A percentile compares a stretch with the other conserved stretches of the same genome.
Conservation (phyloP, 1,284 basidiomycete species). For the Heliocybe sulcata region DNA sequence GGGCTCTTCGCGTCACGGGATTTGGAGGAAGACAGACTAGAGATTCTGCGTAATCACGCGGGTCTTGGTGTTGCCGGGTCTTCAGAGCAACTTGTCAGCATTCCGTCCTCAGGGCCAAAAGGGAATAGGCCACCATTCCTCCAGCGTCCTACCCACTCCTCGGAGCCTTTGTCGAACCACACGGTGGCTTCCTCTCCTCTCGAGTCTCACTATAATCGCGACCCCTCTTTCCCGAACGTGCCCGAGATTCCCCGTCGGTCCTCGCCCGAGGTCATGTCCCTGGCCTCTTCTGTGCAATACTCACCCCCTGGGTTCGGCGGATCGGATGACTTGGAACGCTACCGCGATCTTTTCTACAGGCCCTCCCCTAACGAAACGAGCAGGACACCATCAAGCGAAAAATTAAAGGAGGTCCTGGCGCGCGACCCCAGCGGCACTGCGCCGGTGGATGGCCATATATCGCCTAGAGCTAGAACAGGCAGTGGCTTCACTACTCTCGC, state of each 20-base stretch:
- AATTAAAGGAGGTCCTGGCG: slow-evolving; percentile 6
- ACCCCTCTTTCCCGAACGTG: slow-evolving; percentile 7
- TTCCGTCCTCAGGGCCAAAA: neutral
- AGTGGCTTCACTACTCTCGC: slow-evolving; percentile 58
- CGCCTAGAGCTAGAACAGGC: slow-evolving; percentile 20
- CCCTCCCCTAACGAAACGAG: slow-evolving; percentile 20
- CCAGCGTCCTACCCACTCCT: neutral
- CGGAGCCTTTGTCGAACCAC: neutral
- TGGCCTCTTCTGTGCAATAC: slow-evolving; percentile 27
- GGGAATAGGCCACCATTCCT: slow-evolving; percentile 2
- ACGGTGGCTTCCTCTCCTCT: neutral
- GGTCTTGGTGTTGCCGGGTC: neutral
- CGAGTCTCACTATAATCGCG: neutral
- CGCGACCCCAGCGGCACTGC: slow-evolving; percentile 18
- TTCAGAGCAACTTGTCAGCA: slow-evolving; percentile 2
- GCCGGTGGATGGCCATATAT: slow-evolving; percentile 18
- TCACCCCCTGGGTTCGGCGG: slow-evolving; percentile 34
- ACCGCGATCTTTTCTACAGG: slow-evolving; percentile 64
- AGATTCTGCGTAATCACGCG: slow-evolving; percentile 1
- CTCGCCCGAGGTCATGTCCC: slow-evolving; percentile 33
- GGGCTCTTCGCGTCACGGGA: slow-evolving; percentile 11
- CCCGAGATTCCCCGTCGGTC: slow-evolving; percentile 11
- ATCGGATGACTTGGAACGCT: slow-evolving; percentile 59
- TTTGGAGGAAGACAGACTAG: slow-evolving; percentile 10
- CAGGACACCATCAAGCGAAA: slow-evolving; percentile 9